Evolutionary conservation across 139 green algal genomes (phyloP).

Genomic region (Cymbomonas tetramitiformis): DNA sequence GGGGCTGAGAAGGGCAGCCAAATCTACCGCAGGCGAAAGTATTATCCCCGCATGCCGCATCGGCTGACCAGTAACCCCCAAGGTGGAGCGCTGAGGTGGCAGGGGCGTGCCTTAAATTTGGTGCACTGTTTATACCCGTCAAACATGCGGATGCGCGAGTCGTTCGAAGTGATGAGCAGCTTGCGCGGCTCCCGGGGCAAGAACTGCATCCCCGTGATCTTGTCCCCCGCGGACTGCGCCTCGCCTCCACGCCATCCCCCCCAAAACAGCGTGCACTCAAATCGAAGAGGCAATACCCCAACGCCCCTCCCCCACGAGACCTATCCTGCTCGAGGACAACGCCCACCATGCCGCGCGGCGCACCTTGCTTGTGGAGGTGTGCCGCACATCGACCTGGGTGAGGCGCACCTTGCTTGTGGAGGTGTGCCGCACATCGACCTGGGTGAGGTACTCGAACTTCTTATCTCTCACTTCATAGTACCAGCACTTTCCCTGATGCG

Average conservation of each 20-base stretch:
- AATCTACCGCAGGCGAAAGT: no score
- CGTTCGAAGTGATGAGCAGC: constrained; percentile 73
- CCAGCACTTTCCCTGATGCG: constrained; percentile 40
- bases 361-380: constrained; percentile 43
- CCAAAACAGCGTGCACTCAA: no score
- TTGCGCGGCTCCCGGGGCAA: constrained; percentile 32
- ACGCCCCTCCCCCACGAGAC: no score
- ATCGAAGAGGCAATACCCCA: no score
- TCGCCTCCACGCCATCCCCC: no score
- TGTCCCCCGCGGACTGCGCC: constrained; percentile 31
- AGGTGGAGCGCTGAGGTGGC: no score
- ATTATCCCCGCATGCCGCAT: no score
- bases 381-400: constrained; percentile 43
- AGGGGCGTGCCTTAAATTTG: constrained; percentile 94
- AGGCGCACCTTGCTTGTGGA: constrained; percentile 49
- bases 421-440: constrained; percentile 41
- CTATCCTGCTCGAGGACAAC: no score
- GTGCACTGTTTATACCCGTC: constrained; percentile 36
- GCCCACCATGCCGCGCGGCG: no score
- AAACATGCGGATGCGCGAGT: constrained; percentile 51
- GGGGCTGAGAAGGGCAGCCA: no score
- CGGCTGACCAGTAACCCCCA: no score
- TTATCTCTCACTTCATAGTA: constrained; percentile 40
- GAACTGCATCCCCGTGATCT: constrained; percentile 64
- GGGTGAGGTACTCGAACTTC: constrained; percentile 58